These are phyloP conservation scores for Termitomyces sp. DNA, from an alignment of 768 basidiomycete species.

Conservation along the genomic window DNA sequence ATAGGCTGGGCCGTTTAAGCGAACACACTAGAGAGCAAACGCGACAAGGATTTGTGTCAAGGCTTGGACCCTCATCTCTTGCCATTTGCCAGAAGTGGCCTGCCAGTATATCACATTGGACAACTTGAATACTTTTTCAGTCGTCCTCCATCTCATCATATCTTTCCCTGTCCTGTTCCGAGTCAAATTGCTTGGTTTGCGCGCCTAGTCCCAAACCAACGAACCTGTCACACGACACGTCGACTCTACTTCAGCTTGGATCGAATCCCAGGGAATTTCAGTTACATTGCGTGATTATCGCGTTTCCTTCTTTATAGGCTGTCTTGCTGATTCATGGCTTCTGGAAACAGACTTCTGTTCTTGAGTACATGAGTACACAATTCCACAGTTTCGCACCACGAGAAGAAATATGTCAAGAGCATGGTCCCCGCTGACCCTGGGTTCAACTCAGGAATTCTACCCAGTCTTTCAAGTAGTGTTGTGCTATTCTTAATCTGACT, in stretches of 20 bases:
- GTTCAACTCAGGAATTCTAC: not conserved
- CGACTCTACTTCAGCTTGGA: not conserved
- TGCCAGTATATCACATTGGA: not conserved
- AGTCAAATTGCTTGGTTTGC: not conserved
- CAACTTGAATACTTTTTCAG: not conserved
- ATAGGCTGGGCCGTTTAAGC: not conserved
- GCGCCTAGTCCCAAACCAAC: not conserved
- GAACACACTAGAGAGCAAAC: not conserved
- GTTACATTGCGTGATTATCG: not conserved
- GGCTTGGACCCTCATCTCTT: too few species aligned
- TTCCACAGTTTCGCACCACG: not conserved
- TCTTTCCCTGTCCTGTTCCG: not conserved
- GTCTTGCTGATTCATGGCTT: not conserved
- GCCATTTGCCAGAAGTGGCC: not conserved
- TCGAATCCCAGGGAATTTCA: not conserved
- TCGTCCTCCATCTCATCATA: not conserved
- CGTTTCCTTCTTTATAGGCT: not conserved
- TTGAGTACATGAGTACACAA: not conserved
- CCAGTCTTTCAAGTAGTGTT: not conserved
- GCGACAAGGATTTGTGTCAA: not conserved
- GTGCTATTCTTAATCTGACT: not conserved
- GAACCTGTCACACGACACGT: not conserved
- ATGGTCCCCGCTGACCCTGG: not conserved
- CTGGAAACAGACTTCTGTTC: not conserved
- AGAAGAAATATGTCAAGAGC: not conserved